Conservation (phyloP, 2,329 filamentous ascomycete species). For the Trichoderma lentiforme region DNA sequence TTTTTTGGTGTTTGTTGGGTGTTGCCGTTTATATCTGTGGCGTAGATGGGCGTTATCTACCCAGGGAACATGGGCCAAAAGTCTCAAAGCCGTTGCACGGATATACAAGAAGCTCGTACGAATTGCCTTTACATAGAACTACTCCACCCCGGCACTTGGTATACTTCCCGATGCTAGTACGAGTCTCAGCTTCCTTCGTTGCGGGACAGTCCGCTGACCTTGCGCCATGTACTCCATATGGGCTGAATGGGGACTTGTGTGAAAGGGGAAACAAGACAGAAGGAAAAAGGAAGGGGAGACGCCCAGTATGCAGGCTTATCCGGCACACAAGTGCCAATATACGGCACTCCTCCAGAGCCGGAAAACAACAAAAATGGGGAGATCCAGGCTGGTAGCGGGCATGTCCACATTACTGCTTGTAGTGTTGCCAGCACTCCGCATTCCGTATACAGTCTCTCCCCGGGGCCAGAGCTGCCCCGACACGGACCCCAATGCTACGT, state of each 20-base stretch:
- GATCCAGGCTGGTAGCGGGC: background rate
- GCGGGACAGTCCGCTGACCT: slow-evolving; percentile 2
- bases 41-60: background rate
- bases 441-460: background rate
- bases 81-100: background rate
- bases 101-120: background rate
- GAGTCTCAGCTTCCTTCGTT: background rate
- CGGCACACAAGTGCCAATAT: background rate
- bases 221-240: slow-evolving; percentile 13
- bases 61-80: background rate
- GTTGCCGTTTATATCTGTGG: background rate
- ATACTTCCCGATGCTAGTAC: background rate
- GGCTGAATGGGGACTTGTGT: background rate
- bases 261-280: background rate
- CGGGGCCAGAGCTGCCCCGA: slow-evolving; percentile 1
- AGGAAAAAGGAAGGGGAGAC: background rate
- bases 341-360: background rate
- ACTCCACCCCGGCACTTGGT: slow-evolving; percentile 9
- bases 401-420: background rate
- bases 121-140: background rate
- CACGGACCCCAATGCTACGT: slow-evolving; percentile 1
- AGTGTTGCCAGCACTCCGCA: background rate
- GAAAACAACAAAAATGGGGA: background rate
- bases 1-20: background rate
- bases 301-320: background rate